These are phyloP conservation scores for Beauveria pseudobassiana DNA, from an alignment of 2,329 filamentous ascomycete species.

Conservation along the genomic window DNA sequence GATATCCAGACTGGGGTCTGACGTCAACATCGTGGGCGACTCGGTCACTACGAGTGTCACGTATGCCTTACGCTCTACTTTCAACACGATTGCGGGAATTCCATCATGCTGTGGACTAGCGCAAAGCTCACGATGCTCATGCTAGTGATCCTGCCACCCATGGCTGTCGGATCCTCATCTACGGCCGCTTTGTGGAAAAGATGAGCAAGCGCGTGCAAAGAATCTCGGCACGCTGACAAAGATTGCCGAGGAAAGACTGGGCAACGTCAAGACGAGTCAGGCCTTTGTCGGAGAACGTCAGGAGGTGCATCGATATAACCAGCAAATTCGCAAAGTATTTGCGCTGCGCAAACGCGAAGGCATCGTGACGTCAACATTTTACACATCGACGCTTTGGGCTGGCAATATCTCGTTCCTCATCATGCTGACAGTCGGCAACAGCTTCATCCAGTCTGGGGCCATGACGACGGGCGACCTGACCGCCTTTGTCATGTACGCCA, in stretches of 20 bases:
- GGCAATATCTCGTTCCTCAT: slow-evolving; percentile 95
- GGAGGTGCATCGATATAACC: slow-evolving; percentile 86
- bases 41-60: slow-evolving; percentile 97
- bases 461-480: slow-evolving; percentile 90
- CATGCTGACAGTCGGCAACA: slow-evolving; percentile 81
- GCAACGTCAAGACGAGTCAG: slow-evolving; percentile 93
- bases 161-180: slow-evolving; percentile 89
- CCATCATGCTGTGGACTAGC: slow-evolving; percentile 93
- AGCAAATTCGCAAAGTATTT: slow-evolving; percentile 87
- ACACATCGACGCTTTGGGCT: slow-evolving; percentile 76
- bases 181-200: slow-evolving; percentile 80
- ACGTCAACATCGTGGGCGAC: slow-evolving; percentile 96
- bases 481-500: slow-evolving; percentile 97
- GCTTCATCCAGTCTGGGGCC: slow-evolving; percentile 76
- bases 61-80: slow-evolving; percentile 80
- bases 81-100: slow-evolving; percentile 87
- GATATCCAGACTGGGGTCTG: slow-evolving; percentile 89
- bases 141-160: slow-evolving; percentile 78
- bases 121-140: slow-evolving; percentile 83
- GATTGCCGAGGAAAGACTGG: slow-evolving; percentile 94
- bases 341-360: slow-evolving; percentile 80
- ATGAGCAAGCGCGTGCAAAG: slow-evolving; percentile 86
- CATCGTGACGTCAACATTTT: slow-evolving; percentile 84
- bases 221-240: slow-evolving; percentile 90
- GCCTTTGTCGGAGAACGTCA: slow-evolving; percentile 90